A percentile compares a stretch with the other conserved stretches of the same genome.
Conservation (phyloP, 2,329 filamentous ascomycete genomes). For the Diaporthe capsici region DNA sequence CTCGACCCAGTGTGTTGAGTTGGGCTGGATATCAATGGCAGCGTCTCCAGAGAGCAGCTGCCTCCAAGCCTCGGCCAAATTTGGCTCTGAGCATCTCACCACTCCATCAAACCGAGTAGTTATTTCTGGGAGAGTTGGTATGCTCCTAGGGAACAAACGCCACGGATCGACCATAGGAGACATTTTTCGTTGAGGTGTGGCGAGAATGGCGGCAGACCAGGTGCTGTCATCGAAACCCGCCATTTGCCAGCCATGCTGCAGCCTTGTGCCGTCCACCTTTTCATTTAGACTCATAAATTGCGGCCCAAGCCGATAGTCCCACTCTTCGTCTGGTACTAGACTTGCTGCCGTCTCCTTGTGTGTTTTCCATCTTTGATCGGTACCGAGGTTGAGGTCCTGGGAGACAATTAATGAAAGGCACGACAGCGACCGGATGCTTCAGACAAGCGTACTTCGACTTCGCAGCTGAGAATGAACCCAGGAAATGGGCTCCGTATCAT, state of each 20-base stretch:
- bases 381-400: constrained; percentile 22
- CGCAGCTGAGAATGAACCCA: constrained; percentile 49
- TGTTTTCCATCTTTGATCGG: constrained; percentile 8
- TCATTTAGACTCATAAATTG: constrained; percentile 47
- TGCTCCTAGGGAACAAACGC: constrained; percentile 37
- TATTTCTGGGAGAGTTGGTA: constrained; percentile 36
- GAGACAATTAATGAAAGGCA: too few relatives aligned
- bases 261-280: constrained; percentile 38
- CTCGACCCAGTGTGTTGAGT: constrained; percentile 42
- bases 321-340: constrained; percentile 48
- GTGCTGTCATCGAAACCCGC: constrained; percentile 40
- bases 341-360: constrained; percentile 37
- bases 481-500: constrained; percentile 49
- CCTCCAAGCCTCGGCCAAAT: background rate
- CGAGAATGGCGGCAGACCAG: constrained; percentile 34
- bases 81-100: constrained; percentile 16
- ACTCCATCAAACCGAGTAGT: constrained; percentile 28
- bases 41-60: constrained; percentile 21
- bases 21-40: constrained; percentile 37
- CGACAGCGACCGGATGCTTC: background rate
- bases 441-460: constrained; percentile 39
- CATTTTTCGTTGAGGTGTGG: constrained; percentile 39
- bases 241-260: constrained; percentile 41
- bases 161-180: constrained; percentile 41
- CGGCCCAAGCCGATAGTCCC: constrained; percentile 47